These are phyloP conservation scores for Lotmaria passim DNA, from an alignment of 208 protist genomes.

Conservation along the genomic window DNA sequence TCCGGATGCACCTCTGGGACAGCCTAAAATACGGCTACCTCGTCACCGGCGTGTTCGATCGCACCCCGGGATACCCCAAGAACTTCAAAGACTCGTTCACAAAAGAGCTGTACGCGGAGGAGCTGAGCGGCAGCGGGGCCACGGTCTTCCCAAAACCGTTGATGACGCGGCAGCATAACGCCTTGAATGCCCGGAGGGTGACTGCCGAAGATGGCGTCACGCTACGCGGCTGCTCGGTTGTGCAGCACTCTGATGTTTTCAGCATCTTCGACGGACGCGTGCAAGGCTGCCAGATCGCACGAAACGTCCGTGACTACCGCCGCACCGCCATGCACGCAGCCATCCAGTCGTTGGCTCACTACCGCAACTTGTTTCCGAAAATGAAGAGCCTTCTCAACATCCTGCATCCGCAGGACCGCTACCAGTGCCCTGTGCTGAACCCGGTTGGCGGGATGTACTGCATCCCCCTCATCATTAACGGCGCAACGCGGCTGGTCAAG, in stretches of 20 bases:
- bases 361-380: conserved; percentile 59
- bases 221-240: conserved; percentile 36
- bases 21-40: conserved; percentile 73
- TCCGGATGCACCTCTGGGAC: conserved; percentile 81
- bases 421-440: conserved; percentile 66
- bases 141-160: conserved; percentile 20
- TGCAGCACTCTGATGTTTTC: conserved; percentile 17
- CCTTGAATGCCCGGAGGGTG: conserved; percentile 16
- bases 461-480: conserved; percentile 83
- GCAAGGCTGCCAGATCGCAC: conserved; percentile 65
- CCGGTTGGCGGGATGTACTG: conserved; percentile 75
- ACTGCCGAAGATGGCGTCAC: conserved; percentile 39
- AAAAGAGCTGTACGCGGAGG: conserved; percentile 24
- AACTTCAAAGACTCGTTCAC: conserved; percentile 28
- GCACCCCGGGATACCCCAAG: conserved; percentile 24
- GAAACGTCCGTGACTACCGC: conserved; percentile 23
- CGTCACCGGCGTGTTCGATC: conserved; percentile 77
- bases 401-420: conserved; percentile 73
- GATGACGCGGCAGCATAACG: conserved; percentile 31
- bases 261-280: conserved; percentile 45
- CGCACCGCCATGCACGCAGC: conserved; percentile 57
- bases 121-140: conserved; percentile 30
- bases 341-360: conserved; percentile 52
- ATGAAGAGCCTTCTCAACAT: conserved; percentile 54
- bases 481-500: conserved; percentile 69